A percentile compares a stretch with the other conserved stretches of the same genome.
These are phyloP conservation scores for Pseudogymnoascus sp. DNA, from an alignment of 2,329 filamentous ascomycete genomes.

Conservation along the genomic window DNA sequence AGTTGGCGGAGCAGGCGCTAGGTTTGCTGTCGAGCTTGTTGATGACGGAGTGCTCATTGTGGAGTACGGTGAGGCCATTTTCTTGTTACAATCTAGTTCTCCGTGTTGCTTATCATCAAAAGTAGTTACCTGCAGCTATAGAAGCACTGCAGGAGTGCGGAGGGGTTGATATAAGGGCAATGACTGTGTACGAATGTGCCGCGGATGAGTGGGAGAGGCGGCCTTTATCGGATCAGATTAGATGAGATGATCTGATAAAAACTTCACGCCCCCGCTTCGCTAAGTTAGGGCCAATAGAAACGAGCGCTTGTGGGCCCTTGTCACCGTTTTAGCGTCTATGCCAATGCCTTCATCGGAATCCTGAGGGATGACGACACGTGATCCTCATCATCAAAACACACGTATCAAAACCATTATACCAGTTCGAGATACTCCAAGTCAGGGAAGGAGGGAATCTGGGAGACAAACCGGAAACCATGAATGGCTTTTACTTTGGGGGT, in stretches of 20 bases:
- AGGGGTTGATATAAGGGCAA: slow-evolving; percentile 1
- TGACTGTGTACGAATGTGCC: slow-evolving; percentile 8
- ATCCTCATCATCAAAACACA: slow-evolving; percentile 9
- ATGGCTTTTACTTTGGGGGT: slow-evolving; percentile 40
- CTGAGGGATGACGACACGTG: slow-evolving; percentile 1
- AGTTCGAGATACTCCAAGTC: neutral
- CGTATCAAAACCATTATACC: neutral
- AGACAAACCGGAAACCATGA: slow-evolving; percentile 33
- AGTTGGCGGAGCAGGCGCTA: slow-evolving; percentile 28
- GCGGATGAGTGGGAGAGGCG: slow-evolving; percentile 8
- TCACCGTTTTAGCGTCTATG: neutral
- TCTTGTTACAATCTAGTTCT: neutral
- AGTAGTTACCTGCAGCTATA: slow-evolving; percentile 1
- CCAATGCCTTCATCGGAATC: slow-evolving; percentile 11
- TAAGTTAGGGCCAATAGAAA: neutral
- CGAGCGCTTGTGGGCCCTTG: slow-evolving; percentile 4
- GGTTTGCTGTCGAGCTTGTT: slow-evolving; percentile 32
- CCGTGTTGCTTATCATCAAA: neutral
- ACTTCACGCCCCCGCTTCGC: slow-evolving; percentile 1
- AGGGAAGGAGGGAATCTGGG: neutral
- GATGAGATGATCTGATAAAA: slow-evolving; percentile 14
- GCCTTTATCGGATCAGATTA: slow-evolving; percentile 14
- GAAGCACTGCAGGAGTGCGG: slow-evolving; percentile 11
- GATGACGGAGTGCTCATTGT: slow-evolving; percentile 32
- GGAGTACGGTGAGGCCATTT: slow-evolving; percentile 20